Base-by-base conservation (phyloP, 139 green algal species). In the Volvox africanus region DNA sequence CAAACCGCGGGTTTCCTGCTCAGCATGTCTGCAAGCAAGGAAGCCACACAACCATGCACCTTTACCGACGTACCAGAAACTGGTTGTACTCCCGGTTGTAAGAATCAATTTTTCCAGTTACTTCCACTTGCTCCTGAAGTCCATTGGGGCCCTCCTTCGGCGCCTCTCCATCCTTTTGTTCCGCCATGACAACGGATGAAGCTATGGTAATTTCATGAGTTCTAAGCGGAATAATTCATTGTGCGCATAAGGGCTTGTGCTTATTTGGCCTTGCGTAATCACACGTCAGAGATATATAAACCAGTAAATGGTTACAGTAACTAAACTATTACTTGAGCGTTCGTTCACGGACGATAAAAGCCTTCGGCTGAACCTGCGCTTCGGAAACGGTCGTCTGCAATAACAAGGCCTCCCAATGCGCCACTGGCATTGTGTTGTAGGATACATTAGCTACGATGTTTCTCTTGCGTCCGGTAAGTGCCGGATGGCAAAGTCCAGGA, bases 1-100 rank as follows among this genome's bases (percentile, higher is more conserved):
- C 37, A 84, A 67, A 32, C 78, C 21, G 13, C 61, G 44, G 24
- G 37, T 32, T 65, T 65, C 78, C 14, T 82, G 76, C 61, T 44
- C 17, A 80, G 82, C 82, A 68, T 75, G 37, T 67, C 33, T 36
- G 61, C 55, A 50, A 20, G 79, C 55, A 55, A 9, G 44, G 44
- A 55, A 5, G 44, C 44, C 44, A 55, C 30, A 75, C 77, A 77
- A 65, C 36, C 36, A 5, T 24, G 36, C n/a, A 19, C 76, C 32
- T 32, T 80, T n/a, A 19, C 75, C 75, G 5, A 20, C 33, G 32
- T 50, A 94, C 92, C 92, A 94, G 83, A 61, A 94, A 94, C 71
- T 94, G 92, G 33, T 93, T 93, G 90, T 94, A 94, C 26, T 92
- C 87, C 0, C 68, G 44, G 37, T 90, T 89, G 68, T 80, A 81